Percentiles rank a stretch among this genome's conserved stretches.
Evolutionary conservation across 2,329 filamentous ascomycete species (phyloP).

Genomic region (Talaromyces sp.): DNA sequence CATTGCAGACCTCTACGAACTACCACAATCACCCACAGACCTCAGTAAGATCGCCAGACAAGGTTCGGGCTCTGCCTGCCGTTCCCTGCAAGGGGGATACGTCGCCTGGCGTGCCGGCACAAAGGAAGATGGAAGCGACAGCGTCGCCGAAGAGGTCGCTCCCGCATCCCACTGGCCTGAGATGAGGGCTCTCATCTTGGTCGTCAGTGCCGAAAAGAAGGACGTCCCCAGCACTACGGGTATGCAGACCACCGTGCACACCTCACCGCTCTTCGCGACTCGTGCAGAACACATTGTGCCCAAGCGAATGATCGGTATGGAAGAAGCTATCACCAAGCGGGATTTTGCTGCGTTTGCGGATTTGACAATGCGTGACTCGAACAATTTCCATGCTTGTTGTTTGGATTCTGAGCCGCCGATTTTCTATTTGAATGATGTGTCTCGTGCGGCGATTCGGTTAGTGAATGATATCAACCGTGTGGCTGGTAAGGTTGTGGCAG

Average conservation of each 20-base stretch:
- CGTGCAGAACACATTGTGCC: constrained; percentile 76
- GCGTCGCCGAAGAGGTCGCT: constrained; percentile 81
- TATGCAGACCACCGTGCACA: constrained; percentile 95
- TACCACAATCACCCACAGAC: constrained; percentile 75
- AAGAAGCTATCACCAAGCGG: constrained; percentile 69
- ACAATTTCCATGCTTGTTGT: constrained; percentile 94
- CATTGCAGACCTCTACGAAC: constrained; percentile 85
- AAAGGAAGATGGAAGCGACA: constrained; percentile 76
- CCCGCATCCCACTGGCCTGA: constrained; percentile 88
- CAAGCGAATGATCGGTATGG: constrained; percentile 77
- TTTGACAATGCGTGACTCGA: constrained; percentile 94
- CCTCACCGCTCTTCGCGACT: constrained; percentile 79
- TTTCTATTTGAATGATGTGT: constrained; percentile 97
- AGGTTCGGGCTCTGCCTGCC: constrained; percentile 90
- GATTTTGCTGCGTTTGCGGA: constrained; percentile 86
- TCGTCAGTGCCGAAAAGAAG: constrained; percentile 92
- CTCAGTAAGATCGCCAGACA: constrained; percentile 87
- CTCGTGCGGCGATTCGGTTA: constrained; percentile 76
- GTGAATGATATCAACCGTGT: constrained; percentile 84
- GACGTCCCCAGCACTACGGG: constrained; percentile 87
- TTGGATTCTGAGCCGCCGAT: constrained; percentile 95
- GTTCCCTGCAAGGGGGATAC: constrained; percentile 90
- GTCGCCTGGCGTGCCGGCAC: constrained; percentile 87
- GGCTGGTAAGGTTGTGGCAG: constrained; percentile 75
- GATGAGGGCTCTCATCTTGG: constrained; percentile 88